Conservation (phyloP, 768 basidiomycete species). For the Collybia mongolica region DNA sequence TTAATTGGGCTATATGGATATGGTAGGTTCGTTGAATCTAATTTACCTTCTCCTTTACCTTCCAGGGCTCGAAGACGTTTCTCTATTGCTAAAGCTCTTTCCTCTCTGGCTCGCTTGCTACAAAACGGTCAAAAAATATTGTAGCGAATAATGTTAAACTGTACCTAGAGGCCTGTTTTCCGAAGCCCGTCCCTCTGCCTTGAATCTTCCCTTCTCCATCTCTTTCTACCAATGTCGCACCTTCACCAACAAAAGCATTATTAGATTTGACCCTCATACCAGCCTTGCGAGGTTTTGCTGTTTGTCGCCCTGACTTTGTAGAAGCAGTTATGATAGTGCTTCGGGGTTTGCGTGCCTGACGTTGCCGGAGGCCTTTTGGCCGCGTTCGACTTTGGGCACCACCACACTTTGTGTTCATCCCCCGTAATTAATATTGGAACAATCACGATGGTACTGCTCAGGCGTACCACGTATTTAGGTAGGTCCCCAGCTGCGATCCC, state of each 20-base stretch:
- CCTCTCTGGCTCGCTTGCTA: conserved; percentile 80
- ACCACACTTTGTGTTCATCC: conserved; percentile 54
- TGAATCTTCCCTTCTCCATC: conserved; percentile 29
- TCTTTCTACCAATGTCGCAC: conserved; percentile 48
- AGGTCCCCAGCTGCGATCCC: conserved; percentile 56
- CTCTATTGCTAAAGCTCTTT: conserved; percentile 76
- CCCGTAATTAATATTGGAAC: background rate
- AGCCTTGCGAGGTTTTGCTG: conserved; percentile 66
- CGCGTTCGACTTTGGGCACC: conserved; percentile 69
- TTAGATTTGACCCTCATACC: conserved; percentile 67
- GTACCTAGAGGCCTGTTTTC: conserved; percentile 71
- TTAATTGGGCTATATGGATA: background rate
- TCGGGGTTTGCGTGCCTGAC: conserved; percentile 26
- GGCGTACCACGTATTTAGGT: conserved; percentile 73
- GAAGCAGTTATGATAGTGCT: conserved; percentile 46
- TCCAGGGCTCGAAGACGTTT: conserved; percentile 50
- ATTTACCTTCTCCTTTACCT: conserved; percentile 25
- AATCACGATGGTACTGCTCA: background rate
- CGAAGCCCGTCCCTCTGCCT: conserved; percentile 57
- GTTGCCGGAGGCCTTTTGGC: conserved; percentile 46
- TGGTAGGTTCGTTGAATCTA: background rate
- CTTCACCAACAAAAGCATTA: conserved; percentile 57
- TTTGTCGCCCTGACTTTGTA: conserved; percentile 57
- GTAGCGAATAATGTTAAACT: conserved; percentile 4
- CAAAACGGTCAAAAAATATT: background rate